Conservation (phyloP, 331 rosid genomes). For the Quercus lobata region DNA sequence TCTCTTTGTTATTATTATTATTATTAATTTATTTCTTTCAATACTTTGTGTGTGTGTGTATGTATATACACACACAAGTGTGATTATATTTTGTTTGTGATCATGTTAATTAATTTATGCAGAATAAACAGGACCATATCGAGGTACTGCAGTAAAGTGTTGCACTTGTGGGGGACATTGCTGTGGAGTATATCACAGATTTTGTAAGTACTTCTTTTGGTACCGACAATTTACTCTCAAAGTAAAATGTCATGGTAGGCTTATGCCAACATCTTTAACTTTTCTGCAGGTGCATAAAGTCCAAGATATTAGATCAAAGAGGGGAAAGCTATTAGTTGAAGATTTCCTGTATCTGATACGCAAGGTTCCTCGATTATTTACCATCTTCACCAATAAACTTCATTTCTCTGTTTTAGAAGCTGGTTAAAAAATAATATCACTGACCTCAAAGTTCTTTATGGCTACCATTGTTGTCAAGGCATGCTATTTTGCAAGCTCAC, state of each 20-base stretch:
- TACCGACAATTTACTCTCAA: not conserved
- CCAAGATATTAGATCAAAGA: constrained; percentile 82
- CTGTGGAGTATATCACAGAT: constrained; percentile 82
- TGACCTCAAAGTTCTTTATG: not conserved
- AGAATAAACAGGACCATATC: no score
- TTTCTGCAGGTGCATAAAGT: constrained; percentile 75
- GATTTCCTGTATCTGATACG: constrained; percentile 85
- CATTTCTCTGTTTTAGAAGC: not conserved
- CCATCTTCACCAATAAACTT: not conserved
- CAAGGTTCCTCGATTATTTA: constrained; percentile 45
- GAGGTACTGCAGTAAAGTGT: constrained; percentile 16
- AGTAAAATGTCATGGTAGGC: not conserved
- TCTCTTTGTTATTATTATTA: no score
- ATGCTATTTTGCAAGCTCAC: not conserved
- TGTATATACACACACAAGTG: no score
- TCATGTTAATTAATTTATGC: no score
- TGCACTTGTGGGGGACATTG: constrained; percentile 92
- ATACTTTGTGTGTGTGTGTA: no score
- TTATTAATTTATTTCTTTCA: no score
- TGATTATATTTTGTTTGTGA: no score
- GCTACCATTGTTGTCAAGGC: not conserved
- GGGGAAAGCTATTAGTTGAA: constrained; percentile 86
- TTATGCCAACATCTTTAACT: not conserved
- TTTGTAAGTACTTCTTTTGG: constrained; percentile 37
- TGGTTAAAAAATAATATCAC: not conserved